Conservation (phyloP, 768 basidiomycete species). For the Daedaleopsis sinensis region DNA sequence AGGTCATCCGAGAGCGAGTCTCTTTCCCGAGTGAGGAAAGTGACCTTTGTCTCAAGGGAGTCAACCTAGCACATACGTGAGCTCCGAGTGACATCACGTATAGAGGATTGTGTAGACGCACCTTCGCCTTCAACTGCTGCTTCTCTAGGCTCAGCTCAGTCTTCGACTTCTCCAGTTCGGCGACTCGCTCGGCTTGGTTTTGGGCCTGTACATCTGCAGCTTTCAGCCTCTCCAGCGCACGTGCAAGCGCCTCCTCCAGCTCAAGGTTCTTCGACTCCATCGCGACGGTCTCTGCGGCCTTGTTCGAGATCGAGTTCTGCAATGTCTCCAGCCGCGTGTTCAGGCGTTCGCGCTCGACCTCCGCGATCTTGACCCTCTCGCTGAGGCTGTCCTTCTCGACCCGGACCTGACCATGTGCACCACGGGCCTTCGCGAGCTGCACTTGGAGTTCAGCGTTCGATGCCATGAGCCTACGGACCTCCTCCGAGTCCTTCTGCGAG, state of each 20-base stretch:
- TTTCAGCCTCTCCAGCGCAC: constrained; percentile 72
- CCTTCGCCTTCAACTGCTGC: constrained; percentile 60
- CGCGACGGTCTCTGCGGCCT: constrained; percentile 47
- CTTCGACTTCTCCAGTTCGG: constrained; percentile 63
- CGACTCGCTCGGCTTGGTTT: constrained; percentile 59
- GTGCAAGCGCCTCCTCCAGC: constrained; percentile 72
- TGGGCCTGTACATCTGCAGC: constrained; percentile 71
- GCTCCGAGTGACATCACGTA: constrained; percentile 15
- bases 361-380: constrained; percentile 62
- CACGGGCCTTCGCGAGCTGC: constrained; percentile 76
- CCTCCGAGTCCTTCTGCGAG: constrained; percentile 66
- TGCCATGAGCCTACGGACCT: constrained; percentile 55
- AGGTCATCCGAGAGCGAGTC: constrained; percentile 57
- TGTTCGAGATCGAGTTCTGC: constrained; percentile 46
- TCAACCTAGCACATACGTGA: constrained; percentile 48
- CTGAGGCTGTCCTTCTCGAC: constrained; percentile 78
- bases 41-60: constrained; percentile 59
- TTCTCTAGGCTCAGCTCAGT: constrained; percentile 60
- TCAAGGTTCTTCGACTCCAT: constrained; percentile 57
- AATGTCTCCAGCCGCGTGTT: constrained; percentile 58
- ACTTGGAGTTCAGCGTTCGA: constrained; percentile 70
- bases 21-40: constrained; percentile 63
- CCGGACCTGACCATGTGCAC: constrained; percentile 74
- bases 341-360: constrained; percentile 67
- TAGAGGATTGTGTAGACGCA: constrained; percentile 33